Evolutionary conservation across 805 yeast species (phyloP), one percentile per base, ranked within the genome.

Genomic region (Starmerella geochares): DNA sequence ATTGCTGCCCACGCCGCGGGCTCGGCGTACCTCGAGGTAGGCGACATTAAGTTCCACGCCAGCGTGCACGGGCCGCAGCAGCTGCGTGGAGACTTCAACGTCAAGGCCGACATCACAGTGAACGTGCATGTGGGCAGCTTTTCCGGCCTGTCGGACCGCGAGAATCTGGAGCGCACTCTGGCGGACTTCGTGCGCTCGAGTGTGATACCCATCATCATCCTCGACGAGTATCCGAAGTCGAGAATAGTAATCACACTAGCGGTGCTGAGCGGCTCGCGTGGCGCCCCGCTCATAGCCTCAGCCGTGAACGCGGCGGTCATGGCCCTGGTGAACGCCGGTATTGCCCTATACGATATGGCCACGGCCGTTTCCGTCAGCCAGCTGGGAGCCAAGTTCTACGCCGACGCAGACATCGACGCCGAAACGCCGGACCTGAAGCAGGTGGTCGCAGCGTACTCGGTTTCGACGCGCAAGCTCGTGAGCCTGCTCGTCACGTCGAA

Each of bases 21-120:
- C 2, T 86, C 95, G 19, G 76, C 94, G 2, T 84, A 82, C 57
- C 61, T 86, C 19, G 96, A 88, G 64, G 68, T 72, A 0, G 83
- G 77, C 28, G 72, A 76, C 23, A 76, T 76, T 23, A 75, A 70
- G 41, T 65, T 86, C 5, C 77, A 80, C 48, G 81, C 82, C 1
- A 74, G 86, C 3, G 80, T 90, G 0, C 84, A 80, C 65, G 97
- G 97, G 0, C 97, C 97, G 3, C 73, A 87, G 56, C 96, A 97
- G 7, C 79, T 77, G 53, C 71, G 84, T 53, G 86, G 86, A 2
- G 75, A 85, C 3, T 85, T 81, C 62, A 71, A 77, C 33, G 79
- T 81, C 20, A 70, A 77, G 46, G 88, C 88, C 2, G 71, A 78
- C 4, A 67, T 85, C 37, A 74, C 80, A 24, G 86, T 84, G 11